These are phyloP conservation scores for Yarrowia porcina DNA, from an alignment of 805 yeast genomes.

Conservation along the genomic window DNA sequence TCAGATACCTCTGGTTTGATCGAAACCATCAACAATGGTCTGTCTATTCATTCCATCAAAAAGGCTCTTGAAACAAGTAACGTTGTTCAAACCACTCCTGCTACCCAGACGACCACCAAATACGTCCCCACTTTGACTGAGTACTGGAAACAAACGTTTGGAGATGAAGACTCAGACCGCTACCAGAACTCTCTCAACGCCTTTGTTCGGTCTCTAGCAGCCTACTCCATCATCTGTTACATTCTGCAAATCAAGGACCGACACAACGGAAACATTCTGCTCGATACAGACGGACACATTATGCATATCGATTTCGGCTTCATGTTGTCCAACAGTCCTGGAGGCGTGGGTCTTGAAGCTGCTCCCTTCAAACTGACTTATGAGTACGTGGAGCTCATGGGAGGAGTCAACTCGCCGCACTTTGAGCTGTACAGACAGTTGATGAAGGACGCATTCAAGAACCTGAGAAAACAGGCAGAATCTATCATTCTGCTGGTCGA, in stretches of 20 bases:
- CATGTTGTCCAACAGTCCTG: conserved; percentile 89
- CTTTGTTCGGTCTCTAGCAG: conserved; percentile 85
- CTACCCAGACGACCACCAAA: conserved; percentile 53
- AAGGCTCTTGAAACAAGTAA: conserved; percentile 63
- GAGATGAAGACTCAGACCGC: conserved; percentile 49
- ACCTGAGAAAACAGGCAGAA: conserved; percentile 69
- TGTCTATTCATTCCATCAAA: conserved; percentile 90
- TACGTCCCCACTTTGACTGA: conserved; percentile 75
- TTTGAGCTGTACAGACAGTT: conserved; percentile 59
- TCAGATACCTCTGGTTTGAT: conserved; percentile 89
- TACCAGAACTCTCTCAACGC: conserved; percentile 77
- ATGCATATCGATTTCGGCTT: conserved; percentile 92
- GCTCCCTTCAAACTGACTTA: conserved; percentile 92
- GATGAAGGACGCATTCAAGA: conserved; percentile 69
- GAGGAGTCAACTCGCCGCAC: conserved; percentile 64
- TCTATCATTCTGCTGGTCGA: conserved; percentile 80
- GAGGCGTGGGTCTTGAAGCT: conserved; percentile 88
- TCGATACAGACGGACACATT: conserved; percentile 92
- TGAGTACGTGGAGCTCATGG: conserved; percentile 85
- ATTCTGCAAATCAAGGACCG: conserved; percentile 92
- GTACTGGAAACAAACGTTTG: conserved; percentile 75
- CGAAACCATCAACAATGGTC: conserved; percentile 92
- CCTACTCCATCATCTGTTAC: conserved; percentile 87
- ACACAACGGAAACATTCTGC: conserved; percentile 97
- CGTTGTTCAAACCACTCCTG: conserved; percentile 39